phyloP scores from a whole-genome alignment of 768 basidiomycete species.

The Crepidotus variabilis region DNA sequence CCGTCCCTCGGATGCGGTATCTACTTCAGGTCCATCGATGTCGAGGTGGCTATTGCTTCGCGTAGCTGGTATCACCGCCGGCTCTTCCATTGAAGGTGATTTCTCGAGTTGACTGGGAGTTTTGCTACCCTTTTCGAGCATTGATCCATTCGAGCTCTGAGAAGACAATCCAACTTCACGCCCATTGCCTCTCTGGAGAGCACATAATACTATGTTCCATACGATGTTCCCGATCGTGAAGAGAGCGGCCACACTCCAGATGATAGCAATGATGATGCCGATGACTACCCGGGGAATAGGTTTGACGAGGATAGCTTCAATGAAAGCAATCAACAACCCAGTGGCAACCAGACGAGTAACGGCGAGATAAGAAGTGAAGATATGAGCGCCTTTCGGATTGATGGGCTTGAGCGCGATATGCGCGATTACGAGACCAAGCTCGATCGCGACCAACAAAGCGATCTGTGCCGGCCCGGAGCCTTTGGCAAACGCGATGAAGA shows the following conservation, averaged over 20 bases:
- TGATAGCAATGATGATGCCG: constrained; percentile 67
- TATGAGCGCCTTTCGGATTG: constrained; percentile 64
- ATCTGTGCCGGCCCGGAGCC: constrained; percentile 65
- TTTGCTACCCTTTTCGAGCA: constrained; percentile 34
- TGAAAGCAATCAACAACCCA: constrained; percentile 73
- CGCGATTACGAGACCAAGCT: constrained; percentile 52
- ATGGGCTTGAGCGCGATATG: constrained; percentile 58
- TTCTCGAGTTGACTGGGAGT: too few species aligned
- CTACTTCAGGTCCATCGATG: not conserved
- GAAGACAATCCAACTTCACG: constrained; percentile 2
- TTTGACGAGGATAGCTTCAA: constrained; percentile 56
- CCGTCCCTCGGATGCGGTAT: constrained; percentile 6
- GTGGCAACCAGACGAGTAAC: constrained; percentile 67
- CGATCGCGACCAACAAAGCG: constrained; percentile 61
- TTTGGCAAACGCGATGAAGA: constrained; percentile 68
- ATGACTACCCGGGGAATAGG: constrained; percentile 82
- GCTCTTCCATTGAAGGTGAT: too few species aligned
- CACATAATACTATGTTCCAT: constrained; percentile 41
- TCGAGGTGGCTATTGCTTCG: not conserved
- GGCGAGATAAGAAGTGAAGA: constrained; percentile 64
- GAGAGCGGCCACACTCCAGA: constrained; percentile 69
- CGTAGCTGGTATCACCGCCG: not conserved
- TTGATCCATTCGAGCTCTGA: constrained; percentile 25
- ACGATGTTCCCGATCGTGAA: constrained; percentile 66
- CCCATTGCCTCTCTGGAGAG: constrained; percentile 22